Evolutionary conservation across 176 grass and related monocot species (phyloP), one percentile per base, ranked within the genome.

Genomic region (Puccinellia tenuiflora): DNA sequence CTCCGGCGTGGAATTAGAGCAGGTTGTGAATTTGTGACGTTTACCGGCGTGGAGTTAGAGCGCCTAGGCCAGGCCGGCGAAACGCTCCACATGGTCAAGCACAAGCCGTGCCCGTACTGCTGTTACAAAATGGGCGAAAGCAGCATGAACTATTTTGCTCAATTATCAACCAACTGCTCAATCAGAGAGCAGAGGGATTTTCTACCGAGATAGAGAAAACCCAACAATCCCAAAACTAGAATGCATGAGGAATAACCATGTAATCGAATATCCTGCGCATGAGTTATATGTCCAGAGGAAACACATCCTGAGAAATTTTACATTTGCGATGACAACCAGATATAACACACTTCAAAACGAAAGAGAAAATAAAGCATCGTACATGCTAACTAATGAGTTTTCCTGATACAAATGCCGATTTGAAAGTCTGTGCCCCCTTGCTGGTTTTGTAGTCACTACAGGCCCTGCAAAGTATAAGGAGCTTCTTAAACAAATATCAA

Each of bases 401-500:
- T 48, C 48, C 48, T 55, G 7, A 65, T 61, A 83, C 22, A 86
- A 75, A 47, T 59, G 75, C 61, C 45, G 26, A 26, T 83, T 72
- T 86, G 68, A 87, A 87, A 56, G 34, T 68, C 50, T 64, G 16
- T 60, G 67, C 59, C 82, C 21, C 48, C 63, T 68, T 34, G 10
- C 43, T 71, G 7, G 43, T 70, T 72, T 77, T 59, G 38, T 68
- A 75, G 74, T 68, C 59, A 68, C 75, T 40, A 61, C 69, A 89
- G 53, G 39, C 39, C 79, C 69, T 85, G 84, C 75, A 84, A 83
- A 66, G 5, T 56, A 86, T 75, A 80, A 80, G 4, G 39, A 68
- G 25, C 35, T 83, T 64, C 22, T 79, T 30, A 50, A 67, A 24
- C 5, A 67, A 48, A 89, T 5, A 81, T 59, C 48, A 50, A 37